A percentile compares a stretch with the other conserved stretches of the same genome.
phyloP scores from a whole-genome alignment of 306 rosid genomes.

The Sicyos baderoa region DNA sequence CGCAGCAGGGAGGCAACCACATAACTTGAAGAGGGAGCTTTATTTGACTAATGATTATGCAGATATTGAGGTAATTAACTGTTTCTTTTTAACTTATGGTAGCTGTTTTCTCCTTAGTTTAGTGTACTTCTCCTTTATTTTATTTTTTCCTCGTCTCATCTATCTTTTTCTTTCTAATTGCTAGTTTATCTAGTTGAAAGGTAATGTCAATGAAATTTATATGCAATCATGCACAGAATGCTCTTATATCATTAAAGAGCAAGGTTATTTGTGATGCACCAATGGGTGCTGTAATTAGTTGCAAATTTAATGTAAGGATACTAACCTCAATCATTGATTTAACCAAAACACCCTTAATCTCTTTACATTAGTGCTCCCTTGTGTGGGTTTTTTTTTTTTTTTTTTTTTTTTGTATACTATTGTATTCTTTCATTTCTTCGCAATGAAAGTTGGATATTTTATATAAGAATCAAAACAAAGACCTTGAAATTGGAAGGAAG shows the following conservation, averaged over 20 bases:
- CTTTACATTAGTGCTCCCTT: too few species aligned
- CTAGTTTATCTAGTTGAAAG: slow-evolving; percentile 1
- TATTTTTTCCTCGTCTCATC: background rate
- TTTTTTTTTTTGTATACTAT: too few species aligned
- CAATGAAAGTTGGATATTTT: too few species aligned
- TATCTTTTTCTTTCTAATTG: background rate
- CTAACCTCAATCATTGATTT: too few species aligned
- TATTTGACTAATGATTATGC: slow-evolving; percentile 72
- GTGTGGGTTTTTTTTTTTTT: too few species aligned
- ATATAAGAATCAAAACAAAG: too few species aligned
- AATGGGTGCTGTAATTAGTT: too few species aligned
- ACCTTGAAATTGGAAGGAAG: too few species aligned
- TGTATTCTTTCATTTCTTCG: too few species aligned
- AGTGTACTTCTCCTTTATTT: background rate
- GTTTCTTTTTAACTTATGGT: slow-evolving; percentile 1
- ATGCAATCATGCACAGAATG: slow-evolving; percentile 1
- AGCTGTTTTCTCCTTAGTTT: background rate
- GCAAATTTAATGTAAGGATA: too few species aligned
- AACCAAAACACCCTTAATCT: too few species aligned
- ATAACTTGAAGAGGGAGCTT: slow-evolving; percentile 79
- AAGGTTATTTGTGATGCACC: background rate
- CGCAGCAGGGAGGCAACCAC: slow-evolving; percentile 75
- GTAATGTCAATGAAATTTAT: background rate
- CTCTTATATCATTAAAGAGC: background rate
- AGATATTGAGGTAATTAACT: slow-evolving; percentile 64